These are phyloP conservation scores for Taphrina deformans DNA, from an alignment of 1,139 yeast species.

Conservation along the genomic window DNA sequence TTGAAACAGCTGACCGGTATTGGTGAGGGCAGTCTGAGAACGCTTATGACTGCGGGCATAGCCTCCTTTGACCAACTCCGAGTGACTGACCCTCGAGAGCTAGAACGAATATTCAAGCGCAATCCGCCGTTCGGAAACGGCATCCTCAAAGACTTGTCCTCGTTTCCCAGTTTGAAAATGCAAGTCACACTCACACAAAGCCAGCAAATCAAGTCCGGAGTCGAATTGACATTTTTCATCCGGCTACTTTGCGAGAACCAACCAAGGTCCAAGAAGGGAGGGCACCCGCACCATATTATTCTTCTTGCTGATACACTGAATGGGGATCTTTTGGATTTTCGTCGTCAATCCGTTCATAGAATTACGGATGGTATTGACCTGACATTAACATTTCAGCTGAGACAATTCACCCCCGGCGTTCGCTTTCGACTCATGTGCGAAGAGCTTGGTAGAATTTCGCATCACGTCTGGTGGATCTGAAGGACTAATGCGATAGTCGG, in stretches of 20 bases:
- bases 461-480: too few species aligned
- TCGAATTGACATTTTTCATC: neutral
- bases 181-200: slow-evolving; percentile 10
- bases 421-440: slow-evolving; percentile 11
- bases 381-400: neutral
- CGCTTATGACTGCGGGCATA: slow-evolving; percentile 47
- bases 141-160: slow-evolving; percentile 43
- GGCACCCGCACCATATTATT: slow-evolving; percentile 3
- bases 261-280: slow-evolving; percentile 5
- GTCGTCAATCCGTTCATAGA: slow-evolving; percentile 14
- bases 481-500: neutral
- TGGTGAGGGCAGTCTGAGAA: slow-evolving; percentile 49
- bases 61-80: slow-evolving; percentile 44
- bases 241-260: neutral
- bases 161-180: slow-evolving; percentile 45
- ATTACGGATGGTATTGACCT: neutral
- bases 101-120: slow-evolving; percentile 50
- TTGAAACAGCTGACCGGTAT: slow-evolving; percentile 52
- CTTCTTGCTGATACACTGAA: slow-evolving; percentile 13
- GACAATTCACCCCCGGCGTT: neutral
- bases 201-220: neutral
- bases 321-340: slow-evolving; percentile 30
- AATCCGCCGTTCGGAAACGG: slow-evolving; percentile 49
- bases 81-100: slow-evolving; percentile 44
- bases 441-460: slow-evolving; percentile 3